These are phyloP conservation scores for Nidula microcarpa DNA, from an alignment of 768 basidiomycete species.

Conservation along the genomic window DNA sequence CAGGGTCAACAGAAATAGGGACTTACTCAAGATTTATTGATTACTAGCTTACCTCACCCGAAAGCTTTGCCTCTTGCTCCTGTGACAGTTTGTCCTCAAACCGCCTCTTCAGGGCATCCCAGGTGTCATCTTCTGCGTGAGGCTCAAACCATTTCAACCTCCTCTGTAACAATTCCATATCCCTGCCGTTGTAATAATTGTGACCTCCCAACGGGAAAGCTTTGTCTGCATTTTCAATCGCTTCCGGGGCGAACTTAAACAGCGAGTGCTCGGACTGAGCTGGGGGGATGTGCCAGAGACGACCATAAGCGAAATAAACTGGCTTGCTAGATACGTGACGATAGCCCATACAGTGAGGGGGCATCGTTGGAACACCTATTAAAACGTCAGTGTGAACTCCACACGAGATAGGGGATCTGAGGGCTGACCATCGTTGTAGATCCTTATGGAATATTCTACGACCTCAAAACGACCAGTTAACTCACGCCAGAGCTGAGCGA, in stretches of 20 bases:
- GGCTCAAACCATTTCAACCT: too few species aligned
- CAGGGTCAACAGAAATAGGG: too few species aligned
- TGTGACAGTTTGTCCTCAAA: too few species aligned
- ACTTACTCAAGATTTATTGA: too few species aligned
- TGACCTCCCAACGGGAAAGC: conserved; percentile 53
- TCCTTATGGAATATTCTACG: conserved; percentile 48
- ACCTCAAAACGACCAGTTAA: conserved; percentile 33
- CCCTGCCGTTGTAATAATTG: conserved; percentile 58
- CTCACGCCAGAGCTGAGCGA: conserved; percentile 39
- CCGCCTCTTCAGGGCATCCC: too few species aligned
- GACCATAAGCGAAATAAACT: conserved; percentile 45
- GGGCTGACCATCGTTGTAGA: conserved; percentile 51
- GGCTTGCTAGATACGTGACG: conserved; percentile 46
- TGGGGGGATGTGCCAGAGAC: conserved; percentile 42
- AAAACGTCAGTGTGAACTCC: conserved; percentile 1
- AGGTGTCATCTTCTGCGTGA: too few species aligned
- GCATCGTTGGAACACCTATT: conserved; percentile 54
- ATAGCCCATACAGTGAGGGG: conserved; percentile 48
- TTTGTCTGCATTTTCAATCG: conserved; percentile 8
- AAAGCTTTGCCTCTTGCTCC: too few species aligned
- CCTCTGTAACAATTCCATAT: too few species aligned
- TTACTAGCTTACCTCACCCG: too few species aligned
- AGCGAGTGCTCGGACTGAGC: conserved; percentile 42
- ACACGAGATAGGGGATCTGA: not conserved
- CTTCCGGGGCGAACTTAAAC: conserved; percentile 30